Evolutionary conservation across 371 early-diverging fungal species (phyloP), one percentile per base, ranked within the genome.

Genomic region (Lichtheimia ramosa): DNA sequence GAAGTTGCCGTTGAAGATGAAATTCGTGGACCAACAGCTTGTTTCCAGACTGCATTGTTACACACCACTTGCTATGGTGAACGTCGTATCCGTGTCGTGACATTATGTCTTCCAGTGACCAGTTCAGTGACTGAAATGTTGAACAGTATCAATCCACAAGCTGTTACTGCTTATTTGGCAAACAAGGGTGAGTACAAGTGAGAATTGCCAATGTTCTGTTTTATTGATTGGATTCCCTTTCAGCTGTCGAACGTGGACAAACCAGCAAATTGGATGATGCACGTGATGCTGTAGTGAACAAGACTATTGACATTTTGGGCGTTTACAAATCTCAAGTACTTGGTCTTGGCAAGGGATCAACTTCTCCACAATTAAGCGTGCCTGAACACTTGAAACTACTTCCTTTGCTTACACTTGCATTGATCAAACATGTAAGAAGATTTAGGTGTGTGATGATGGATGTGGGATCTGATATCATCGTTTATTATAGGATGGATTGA

Each of bases 1-100:
- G 97, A 99, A 62, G 69, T 96, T 43, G 80, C 85, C 51, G 84
- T 96, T 58, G 93, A 94, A 39, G 96, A 97, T 48, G 88, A 87
- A 42, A 66, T 98, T 43, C 85, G 85, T 28, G 81, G 84, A 6
- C 82, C 89, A 0, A 85, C 89, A 6, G 91, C 92, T 15, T 96
- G 93, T 72, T 92, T 99, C 86, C 99, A 99, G 76, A 92, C 98
- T 3, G 99, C 99, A 1, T 71, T 99, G 34, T 77, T 99, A 51
- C 93, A 97, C 64, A 98, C 97, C 8, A 90, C 89, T 3, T 81
- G 85, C 28, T 77, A 68, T 53, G 89, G 89, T 18, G 97, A 97
- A 73, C 88, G 99, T 25, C 90, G 97, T 43, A 99, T 99, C 66
- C 89, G 99, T 54, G 96, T 99, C 2, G 68, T 97, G 40, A 99